phyloP scores from a whole-genome alignment of 768 basidiomycete genomes.

The Hemileccinum rubropunctum region DNA sequence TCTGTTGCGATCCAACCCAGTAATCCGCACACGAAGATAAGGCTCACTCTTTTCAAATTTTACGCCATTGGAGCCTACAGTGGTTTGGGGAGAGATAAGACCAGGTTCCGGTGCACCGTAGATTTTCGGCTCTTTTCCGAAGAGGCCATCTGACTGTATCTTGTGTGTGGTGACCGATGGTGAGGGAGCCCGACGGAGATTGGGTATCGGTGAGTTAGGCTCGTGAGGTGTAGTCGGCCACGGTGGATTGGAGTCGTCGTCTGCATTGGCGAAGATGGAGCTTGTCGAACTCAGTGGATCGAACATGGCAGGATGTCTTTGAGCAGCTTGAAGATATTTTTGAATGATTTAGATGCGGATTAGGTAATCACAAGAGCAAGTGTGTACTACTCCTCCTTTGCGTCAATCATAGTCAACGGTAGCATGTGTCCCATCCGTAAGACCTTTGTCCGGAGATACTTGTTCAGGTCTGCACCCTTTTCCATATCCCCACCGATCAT shows the following conservation, averaged over 20 bases:
- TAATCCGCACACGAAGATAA: slow-evolving; percentile 86
- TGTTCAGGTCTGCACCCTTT: slow-evolving; percentile 84
- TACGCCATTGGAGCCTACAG: slow-evolving; percentile 62
- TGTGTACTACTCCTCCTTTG: background rate
- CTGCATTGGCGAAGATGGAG: slow-evolving; percentile 51
- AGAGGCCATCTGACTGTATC: slow-evolving; percentile 54
- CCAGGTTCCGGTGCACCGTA: slow-evolving; percentile 86
- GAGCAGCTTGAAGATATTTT: background rate
- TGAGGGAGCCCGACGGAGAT: slow-evolving; percentile 61
- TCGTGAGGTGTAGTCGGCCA: slow-evolving; percentile 83
- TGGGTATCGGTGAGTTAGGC: slow-evolving; percentile 68
- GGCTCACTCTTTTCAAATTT: slow-evolving; percentile 76
- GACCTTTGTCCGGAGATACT: slow-evolving; percentile 95
- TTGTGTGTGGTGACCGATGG: slow-evolving; percentile 48
- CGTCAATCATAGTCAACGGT: slow-evolving; percentile 39
- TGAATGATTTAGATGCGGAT: background rate
- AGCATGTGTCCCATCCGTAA: slow-evolving; percentile 96
- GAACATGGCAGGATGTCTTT: slow-evolving; percentile 45
- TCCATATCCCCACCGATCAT: slow-evolving; percentile 78
- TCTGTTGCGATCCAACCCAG: slow-evolving; percentile 90
- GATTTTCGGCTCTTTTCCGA: slow-evolving; percentile 80
- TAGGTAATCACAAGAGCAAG: slow-evolving; percentile 14
- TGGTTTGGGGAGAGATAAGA: slow-evolving; percentile 71
- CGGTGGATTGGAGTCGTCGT: slow-evolving; percentile 47
- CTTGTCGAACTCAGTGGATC: slow-evolving; percentile 67